A percentile compares a stretch with the other conserved stretches of the same genome.
Conservation (phyloP, 176 grass and related monocot genomes). For the Triticum urartu region DNA sequence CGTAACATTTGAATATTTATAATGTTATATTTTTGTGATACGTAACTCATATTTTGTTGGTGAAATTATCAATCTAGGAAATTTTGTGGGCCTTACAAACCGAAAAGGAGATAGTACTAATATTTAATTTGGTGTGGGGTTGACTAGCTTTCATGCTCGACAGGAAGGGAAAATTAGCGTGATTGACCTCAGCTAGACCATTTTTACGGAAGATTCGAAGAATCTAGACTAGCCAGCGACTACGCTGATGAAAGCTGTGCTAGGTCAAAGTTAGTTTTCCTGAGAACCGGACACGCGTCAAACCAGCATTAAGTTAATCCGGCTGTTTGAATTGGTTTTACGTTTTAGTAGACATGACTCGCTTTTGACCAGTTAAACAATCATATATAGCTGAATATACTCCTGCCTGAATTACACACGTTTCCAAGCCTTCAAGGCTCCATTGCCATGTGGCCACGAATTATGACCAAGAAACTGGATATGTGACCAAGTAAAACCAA, state of each 20-base stretch:
- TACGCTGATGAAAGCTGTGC: neutral
- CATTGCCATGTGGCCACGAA: neutral
- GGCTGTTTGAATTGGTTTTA: constrained; percentile 21
- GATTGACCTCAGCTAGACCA: constrained; percentile 23
- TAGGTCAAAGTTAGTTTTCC: neutral
- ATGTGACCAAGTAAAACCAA: neutral
- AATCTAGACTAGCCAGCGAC: constrained; percentile 1
- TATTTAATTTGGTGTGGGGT: too few relatives aligned
- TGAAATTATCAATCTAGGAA: too few relatives aligned
- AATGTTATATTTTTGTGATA: too few relatives aligned
- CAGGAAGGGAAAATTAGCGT: neutral
- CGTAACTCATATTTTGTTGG: too few relatives aligned
- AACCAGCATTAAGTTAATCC: neutral
- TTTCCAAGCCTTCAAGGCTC: neutral
- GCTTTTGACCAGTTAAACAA: constrained; percentile 9
- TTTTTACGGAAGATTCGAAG: neutral
- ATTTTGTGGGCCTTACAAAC: too few relatives aligned
- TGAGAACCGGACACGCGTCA: neutral
- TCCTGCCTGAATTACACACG: neutral
- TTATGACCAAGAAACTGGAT: neutral
- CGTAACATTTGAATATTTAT: too few relatives aligned
- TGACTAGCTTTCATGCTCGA: too few relatives aligned
- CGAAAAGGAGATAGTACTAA: too few relatives aligned
- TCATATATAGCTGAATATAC: neutral
- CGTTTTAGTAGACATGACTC: neutral